Conservation (phyloP, 1,139 yeast species). For the Blastobotrys proliferans region DNA sequence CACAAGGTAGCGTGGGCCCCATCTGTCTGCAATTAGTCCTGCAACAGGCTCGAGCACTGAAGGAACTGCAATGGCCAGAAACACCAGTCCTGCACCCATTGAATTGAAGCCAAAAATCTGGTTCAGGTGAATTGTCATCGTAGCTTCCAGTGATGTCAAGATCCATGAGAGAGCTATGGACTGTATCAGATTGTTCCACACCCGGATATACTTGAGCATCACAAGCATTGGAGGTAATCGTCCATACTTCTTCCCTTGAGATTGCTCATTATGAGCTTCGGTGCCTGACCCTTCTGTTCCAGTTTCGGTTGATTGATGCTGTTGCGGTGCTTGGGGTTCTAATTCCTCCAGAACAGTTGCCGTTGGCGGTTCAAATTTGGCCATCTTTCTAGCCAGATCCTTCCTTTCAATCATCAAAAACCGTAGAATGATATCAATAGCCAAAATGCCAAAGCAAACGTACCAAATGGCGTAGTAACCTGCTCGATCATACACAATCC, state of each 20-base stretch:
- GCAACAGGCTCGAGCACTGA: conserved; percentile 32
- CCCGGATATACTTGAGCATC: conserved; percentile 22
- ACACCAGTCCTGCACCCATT: conserved; percentile 32
- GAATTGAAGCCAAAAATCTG: conserved; percentile 32
- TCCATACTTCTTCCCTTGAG: conserved; percentile 6
- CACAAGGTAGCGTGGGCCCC: conserved; percentile 32
- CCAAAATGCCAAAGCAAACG: conserved; percentile 32
- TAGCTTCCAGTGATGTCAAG: conserved; percentile 34
- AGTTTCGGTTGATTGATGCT: neutral
- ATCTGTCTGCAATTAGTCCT: conserved; percentile 32
- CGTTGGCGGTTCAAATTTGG: conserved; percentile 4
- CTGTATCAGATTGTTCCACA: conserved; percentile 27
- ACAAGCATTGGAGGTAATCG: conserved; percentile 3
- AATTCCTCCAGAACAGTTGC: conserved; percentile 8
- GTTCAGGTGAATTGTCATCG: conserved; percentile 33
- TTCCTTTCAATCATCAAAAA: conserved; percentile 31
- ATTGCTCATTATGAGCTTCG: neutral
- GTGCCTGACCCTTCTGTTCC: neutral
- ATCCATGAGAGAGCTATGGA: conserved; percentile 33
- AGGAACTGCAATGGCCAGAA: conserved; percentile 34
- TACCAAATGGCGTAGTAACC: conserved; percentile 36
- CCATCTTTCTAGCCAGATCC: neutral
- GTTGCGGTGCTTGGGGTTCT: neutral
- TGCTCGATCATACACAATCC: conserved; percentile 31
- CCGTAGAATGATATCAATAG: conserved; percentile 31